Evolutionary conservation across 305 asterid genomes (phyloP).

Genomic region (Fraxinus sp.): DNA sequence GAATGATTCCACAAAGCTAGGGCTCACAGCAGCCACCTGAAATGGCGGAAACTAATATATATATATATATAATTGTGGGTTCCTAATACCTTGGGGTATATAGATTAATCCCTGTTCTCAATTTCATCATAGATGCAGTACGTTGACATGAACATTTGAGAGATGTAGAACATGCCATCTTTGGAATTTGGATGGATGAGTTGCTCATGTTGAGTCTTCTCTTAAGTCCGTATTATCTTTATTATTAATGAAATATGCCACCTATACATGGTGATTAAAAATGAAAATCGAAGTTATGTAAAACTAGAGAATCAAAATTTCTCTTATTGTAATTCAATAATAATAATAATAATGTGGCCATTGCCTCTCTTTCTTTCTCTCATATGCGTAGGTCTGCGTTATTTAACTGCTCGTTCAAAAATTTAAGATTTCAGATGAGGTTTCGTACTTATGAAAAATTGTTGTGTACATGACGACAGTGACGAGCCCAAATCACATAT

Average conservation of each 20-base stretch:
- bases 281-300: neutral
- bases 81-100: slow-evolving; percentile 15
- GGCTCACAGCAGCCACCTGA: slow-evolving; percentile 31
- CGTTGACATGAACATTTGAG: neutral
- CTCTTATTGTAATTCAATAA: neutral
- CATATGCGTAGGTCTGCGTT: neutral
- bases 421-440: too few species aligned
- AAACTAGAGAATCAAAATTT: neutral
- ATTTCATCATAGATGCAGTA: neutral
- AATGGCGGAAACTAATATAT: slow-evolving; percentile 12
- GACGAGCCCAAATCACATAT: neutral
- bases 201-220: neutral
- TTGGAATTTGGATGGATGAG: neutral
- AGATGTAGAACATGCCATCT: neutral
- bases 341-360: too few species aligned
- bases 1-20: slow-evolving; percentile 21
- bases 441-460: too few species aligned
- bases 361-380: neutral
- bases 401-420: neutral
- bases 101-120: slow-evolving; percentile 1
- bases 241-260: neutral
- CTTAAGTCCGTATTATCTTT: neutral
- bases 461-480: neutral
- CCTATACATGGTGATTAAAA: neutral
- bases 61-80: slow-evolving; percentile 19